phyloP scores from a whole-genome alignment of 2,329 filamentous ascomycete species.

The Dactylellina leptospora region DNA sequence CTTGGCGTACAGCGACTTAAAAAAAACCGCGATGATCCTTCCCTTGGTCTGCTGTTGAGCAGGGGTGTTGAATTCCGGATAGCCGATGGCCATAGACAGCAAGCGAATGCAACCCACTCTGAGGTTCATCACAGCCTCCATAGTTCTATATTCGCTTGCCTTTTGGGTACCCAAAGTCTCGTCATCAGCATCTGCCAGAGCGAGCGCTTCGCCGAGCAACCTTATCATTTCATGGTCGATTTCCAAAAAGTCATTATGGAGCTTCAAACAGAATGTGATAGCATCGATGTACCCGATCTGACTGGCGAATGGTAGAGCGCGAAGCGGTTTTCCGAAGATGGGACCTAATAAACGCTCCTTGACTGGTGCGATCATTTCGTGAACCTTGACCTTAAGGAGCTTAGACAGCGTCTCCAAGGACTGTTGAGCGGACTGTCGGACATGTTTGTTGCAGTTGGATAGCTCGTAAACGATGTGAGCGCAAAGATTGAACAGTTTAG shows the following conservation, averaged over 20 bases:
- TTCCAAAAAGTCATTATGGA: slow-evolving; percentile 86
- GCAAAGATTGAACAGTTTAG: slow-evolving; percentile 78
- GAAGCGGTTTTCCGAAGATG: slow-evolving; percentile 93
- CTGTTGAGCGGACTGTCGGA: slow-evolving; percentile 83
- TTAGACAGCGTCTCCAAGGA: slow-evolving; percentile 83
- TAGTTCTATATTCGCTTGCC: slow-evolving; percentile 91
- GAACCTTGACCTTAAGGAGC: slow-evolving; percentile 78
- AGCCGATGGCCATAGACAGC: slow-evolving; percentile 89
- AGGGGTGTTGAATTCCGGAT: slow-evolving; percentile 80
- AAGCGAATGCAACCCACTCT: slow-evolving; percentile 93
- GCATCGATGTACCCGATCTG: slow-evolving; percentile 99
- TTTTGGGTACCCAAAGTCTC: slow-evolving; percentile 86
- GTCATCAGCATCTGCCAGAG: slow-evolving; percentile 91
- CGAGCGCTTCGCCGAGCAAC: slow-evolving; percentile 89
- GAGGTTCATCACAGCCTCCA: slow-evolving; percentile 89
- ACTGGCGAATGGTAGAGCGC: slow-evolving; percentile 89
- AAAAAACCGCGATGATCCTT: slow-evolving; percentile 92
- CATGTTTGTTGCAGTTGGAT: slow-evolving; percentile 93
- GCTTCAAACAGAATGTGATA: slow-evolving; percentile 89
- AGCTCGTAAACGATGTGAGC: slow-evolving; percentile 86
- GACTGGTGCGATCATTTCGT: slow-evolving; percentile 87
- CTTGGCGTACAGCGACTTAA: slow-evolving; percentile 95
- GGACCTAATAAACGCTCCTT: slow-evolving; percentile 88
- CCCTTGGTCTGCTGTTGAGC: slow-evolving; percentile 65
- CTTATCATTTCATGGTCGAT: slow-evolving; percentile 93